These are phyloP conservation scores for Alternaria viburni DNA, from an alignment of 2,329 filamentous ascomycete genomes.

Conservation along the genomic window DNA sequence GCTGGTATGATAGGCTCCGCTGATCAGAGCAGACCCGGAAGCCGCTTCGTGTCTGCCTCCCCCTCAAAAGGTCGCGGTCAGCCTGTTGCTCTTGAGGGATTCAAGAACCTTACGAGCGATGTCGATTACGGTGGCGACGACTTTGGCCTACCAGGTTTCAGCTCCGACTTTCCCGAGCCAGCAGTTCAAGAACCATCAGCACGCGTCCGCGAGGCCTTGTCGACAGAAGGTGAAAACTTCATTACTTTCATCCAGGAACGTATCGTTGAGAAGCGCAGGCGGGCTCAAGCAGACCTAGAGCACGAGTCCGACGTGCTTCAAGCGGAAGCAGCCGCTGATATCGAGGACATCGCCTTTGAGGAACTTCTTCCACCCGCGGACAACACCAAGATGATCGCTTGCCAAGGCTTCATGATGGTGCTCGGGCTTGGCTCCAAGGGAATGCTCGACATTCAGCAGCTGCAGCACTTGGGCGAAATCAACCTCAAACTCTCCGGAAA, in stretches of 20 bases:
- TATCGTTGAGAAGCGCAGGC: conserved; percentile 47
- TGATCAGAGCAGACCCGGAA: conserved; percentile 48
- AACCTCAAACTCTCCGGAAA: conserved; percentile 32
- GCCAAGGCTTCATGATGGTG: conserved; percentile 55
- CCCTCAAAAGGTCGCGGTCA: conserved; percentile 63
- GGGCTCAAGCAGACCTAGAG: conserved; percentile 12
- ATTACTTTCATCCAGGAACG: conserved; percentile 62
- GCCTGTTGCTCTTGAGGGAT: conserved; percentile 30
- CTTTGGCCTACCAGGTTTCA: conserved; percentile 20
- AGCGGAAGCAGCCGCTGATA: conserved; percentile 38
- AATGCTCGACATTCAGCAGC: conserved; percentile 68
- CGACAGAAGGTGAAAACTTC: conserved; percentile 68
- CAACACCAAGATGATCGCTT: conserved; percentile 67
- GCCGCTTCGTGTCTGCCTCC: conserved; percentile 64
- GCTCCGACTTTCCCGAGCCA: conserved; percentile 24
- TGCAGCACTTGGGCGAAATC: conserved; percentile 51
- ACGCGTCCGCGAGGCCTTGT: conserved; percentile 60
- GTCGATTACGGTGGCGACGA: conserved; percentile 35
- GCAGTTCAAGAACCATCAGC: conserved; percentile 25
- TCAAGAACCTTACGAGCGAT: conserved; percentile 40
- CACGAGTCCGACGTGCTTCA: conserved; percentile 25
- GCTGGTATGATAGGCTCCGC: conserved; percentile 49
- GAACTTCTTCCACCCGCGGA: conserved; percentile 67
- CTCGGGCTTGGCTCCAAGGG: conserved; percentile 62
- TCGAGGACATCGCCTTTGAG: conserved; percentile 67